Evolutionary conservation across 164 flowering plant species (phyloP).

Genomic region (Santalum album): DNA sequence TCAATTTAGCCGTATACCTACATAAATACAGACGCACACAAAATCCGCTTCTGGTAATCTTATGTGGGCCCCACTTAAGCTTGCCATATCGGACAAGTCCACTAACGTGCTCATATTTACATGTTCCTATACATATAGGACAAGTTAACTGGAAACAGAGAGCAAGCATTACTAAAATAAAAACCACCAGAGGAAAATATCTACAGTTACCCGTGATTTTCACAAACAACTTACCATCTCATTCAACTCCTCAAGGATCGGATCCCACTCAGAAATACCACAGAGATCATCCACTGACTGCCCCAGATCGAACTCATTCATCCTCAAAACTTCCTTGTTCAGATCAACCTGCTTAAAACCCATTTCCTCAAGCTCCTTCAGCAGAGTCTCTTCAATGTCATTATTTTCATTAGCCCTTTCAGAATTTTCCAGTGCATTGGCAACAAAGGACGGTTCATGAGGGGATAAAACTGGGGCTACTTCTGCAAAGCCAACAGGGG

Average conservation of each 20-base stretch:
- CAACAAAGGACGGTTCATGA: conserved; percentile 2
- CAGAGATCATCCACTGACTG: conserved; percentile 67
- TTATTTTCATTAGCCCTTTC: conserved; percentile 1
- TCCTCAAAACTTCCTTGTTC: conserved; percentile 66
- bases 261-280: conserved; percentile 75
- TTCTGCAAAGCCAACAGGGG: conserved; percentile 20
- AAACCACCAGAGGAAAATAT: too few relatives aligned
- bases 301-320: conserved; percentile 57
- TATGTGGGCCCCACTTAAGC: too few relatives aligned
- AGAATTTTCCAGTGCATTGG: conserved; percentile 7
- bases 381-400: conserved; percentile 42
- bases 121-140: not conserved
- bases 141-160: not conserved
- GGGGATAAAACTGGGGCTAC: conserved; percentile 8
- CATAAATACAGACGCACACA: too few relatives aligned
- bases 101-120: too few relatives aligned
- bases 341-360: conserved; percentile 67
- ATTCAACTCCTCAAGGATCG: conserved; percentile 64
- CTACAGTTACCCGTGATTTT: not conserved
- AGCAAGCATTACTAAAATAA: not conserved
- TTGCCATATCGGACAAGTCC: too few relatives aligned
- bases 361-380: conserved; percentile 78
- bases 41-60: too few relatives aligned
- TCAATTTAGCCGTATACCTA: too few relatives aligned
- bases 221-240: conserved; percentile 57